Conservation (phyloP, 164 flowering plant genomes). For the Tinospora cordifolia region DNA sequence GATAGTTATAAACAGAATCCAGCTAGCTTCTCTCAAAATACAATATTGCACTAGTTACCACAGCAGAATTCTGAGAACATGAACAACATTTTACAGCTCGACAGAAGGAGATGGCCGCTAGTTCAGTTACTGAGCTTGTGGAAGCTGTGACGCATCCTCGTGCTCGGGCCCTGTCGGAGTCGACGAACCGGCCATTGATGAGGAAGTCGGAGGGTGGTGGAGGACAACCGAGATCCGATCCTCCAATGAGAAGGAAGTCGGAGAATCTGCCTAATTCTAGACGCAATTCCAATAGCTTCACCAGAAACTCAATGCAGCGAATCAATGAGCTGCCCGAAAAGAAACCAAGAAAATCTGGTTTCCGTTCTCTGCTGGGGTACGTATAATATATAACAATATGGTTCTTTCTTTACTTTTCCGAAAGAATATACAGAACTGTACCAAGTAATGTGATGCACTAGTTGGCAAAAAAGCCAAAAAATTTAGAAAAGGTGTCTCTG, state of each 20-base stretch:
- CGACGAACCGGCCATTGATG: constrained; percentile 43
- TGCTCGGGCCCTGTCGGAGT: constrained; percentile 62
- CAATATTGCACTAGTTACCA: too few species aligned
- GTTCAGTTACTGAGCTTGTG: constrained; percentile 72
- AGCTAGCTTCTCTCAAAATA: too few species aligned
- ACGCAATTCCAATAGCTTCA: constrained; percentile 46
- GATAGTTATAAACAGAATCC: too few species aligned
- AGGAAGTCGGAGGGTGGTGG: constrained; percentile 58
- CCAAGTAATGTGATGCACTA: too few species aligned
- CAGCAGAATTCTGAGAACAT: not conserved
- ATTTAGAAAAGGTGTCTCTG: too few species aligned
- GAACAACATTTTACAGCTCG: constrained; percentile 51
- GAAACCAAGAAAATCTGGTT: constrained; percentile 54
- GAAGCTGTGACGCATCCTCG: constrained; percentile 67
- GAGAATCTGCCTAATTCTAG: constrained; percentile 44
- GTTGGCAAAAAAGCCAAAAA: too few species aligned
- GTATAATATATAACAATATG: too few species aligned
- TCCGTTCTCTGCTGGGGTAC: constrained; percentile 84
- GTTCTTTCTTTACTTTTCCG: too few species aligned
- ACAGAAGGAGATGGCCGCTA: constrained; percentile 67
- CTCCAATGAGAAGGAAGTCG: constrained; percentile 40
- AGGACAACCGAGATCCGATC: constrained; percentile 27
- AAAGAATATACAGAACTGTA: too few species aligned
- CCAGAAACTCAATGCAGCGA: constrained; percentile 46
- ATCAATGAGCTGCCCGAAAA: constrained; percentile 71